These are phyloP conservation scores for Moesziomyces parantarcticus DNA, from an alignment of 1,284 basidiomycete species.

Conservation along the genomic window DNA sequence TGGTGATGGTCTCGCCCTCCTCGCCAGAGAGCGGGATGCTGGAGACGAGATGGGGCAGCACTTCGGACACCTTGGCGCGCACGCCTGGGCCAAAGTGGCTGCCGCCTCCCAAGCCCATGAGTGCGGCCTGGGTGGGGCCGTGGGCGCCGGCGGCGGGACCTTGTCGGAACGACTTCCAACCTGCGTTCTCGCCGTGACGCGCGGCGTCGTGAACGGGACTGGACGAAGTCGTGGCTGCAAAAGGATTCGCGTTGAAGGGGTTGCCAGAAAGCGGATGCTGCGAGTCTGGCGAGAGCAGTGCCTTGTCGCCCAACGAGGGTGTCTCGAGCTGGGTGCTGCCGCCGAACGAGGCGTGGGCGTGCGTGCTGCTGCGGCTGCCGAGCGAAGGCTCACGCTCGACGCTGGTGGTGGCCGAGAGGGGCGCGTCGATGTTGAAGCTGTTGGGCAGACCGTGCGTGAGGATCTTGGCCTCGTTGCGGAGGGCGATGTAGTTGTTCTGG, in stretches of 20 bases:
- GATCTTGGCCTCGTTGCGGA: slow-evolving; percentile 44
- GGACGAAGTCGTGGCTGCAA: slow-evolving; percentile 23
- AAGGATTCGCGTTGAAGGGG: slow-evolving; percentile 12
- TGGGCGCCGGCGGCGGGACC: slow-evolving; percentile 21
- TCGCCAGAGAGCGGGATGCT: slow-evolving; percentile 53
- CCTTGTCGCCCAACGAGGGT: slow-evolving; percentile 48
- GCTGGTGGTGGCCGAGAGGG: slow-evolving; percentile 37
- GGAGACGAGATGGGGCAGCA: slow-evolving; percentile 56
- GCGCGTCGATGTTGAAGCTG: slow-evolving; percentile 28
- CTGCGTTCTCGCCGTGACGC: slow-evolving; percentile 19
- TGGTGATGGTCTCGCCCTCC: slow-evolving; percentile 55
- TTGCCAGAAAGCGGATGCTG: slow-evolving; percentile 25
- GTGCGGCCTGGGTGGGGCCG: slow-evolving; percentile 38
- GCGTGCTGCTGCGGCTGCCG: slow-evolving; percentile 36
- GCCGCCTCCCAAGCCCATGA: slow-evolving; percentile 49
- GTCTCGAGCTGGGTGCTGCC: slow-evolving; percentile 51
- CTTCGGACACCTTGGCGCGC: slow-evolving; percentile 59
- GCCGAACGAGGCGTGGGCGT: slow-evolving; percentile 33
- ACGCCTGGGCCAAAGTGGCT: slow-evolving; percentile 66
- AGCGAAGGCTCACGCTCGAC: slow-evolving; percentile 34
- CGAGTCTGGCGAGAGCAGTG: slow-evolving; percentile 52
- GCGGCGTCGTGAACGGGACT: slow-evolving; percentile 25
- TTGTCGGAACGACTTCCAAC: slow-evolving; percentile 34
- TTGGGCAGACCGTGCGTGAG: slow-evolving; percentile 27
- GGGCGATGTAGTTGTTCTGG: slow-evolving; percentile 49